phyloP scores from a whole-genome alignment of 129 eudicot genomes.

The Artemisia argyi region DNA sequence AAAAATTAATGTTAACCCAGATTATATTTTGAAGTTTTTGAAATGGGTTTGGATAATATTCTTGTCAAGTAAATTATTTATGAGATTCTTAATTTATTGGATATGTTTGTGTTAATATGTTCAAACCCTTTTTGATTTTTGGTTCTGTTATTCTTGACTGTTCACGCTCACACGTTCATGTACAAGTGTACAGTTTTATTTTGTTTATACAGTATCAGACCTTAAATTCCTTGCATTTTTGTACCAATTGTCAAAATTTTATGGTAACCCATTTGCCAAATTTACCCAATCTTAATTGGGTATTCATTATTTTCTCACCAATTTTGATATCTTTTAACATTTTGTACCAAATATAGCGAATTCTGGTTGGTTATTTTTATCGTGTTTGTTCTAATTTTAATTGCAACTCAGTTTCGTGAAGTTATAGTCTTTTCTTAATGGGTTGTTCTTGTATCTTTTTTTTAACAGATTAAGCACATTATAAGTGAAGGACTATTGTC shows the following conservation, averaged over 20 bases:
- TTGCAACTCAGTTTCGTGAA: too few species aligned
- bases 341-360: background rate
- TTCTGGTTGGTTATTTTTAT: too few species aligned
- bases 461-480: slow-evolving; percentile 46
- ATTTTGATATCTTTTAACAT: background rate
- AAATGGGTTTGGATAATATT: slow-evolving; percentile 9
- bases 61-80: background rate
- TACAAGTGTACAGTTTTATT: background rate
- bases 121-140: too few species aligned
- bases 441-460: background rate
- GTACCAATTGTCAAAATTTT: too few species aligned
- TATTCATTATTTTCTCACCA: background rate
- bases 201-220: background rate
- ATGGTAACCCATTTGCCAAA: background rate
- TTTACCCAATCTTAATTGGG: background rate
- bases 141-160: too few species aligned
- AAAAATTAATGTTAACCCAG: background rate
- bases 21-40: slow-evolving; percentile 8
- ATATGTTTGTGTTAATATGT: background rate
- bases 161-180: background rate
- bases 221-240: background rate
- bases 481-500: slow-evolving; percentile 43
- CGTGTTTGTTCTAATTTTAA: too few species aligned
- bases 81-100: slow-evolving; percentile 13
- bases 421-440: background rate